A percentile compares a stretch with the other conserved stretches of the same genome.
Evolutionary conservation across 2,329 filamentous ascomycete genomes (phyloP).

Genomic region (Claviceps purpurea): DNA sequence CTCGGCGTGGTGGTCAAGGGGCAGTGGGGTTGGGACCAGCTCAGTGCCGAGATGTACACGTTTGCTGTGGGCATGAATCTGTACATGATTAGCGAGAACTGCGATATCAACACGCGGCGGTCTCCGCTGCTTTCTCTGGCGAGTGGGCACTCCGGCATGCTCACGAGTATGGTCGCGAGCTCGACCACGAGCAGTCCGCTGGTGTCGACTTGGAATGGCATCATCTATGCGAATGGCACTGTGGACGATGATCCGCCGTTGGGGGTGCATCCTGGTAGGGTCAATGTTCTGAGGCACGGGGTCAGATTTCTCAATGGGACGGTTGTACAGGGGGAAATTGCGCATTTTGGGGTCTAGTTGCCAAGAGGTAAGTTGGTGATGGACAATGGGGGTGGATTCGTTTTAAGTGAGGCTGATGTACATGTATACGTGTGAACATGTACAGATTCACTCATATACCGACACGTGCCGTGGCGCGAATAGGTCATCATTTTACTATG

Average conservation of each 20-base stretch:
- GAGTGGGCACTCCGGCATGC: fast-evolving
- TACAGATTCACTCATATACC: too few relatives aligned
- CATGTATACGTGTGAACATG: too few relatives aligned
- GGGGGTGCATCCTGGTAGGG: conserved; percentile 10
- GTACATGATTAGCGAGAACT: conserved; percentile 22
- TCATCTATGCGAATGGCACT: conserved; percentile 20
- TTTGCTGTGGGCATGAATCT: conserved; percentile 16
- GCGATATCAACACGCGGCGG: conserved; percentile 10
- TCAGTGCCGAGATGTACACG: conserved; percentile 19
- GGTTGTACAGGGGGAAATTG: conserved; percentile 1
- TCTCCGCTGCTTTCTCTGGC: conserved; percentile 12
- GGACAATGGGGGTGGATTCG: too few relatives aligned
- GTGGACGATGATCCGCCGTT: conserved; percentile 12
- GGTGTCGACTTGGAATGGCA: conserved; percentile 13
- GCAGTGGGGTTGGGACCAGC: conserved; percentile 13
- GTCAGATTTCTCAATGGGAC: conserved; percentile 15
- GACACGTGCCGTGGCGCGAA: too few relatives aligned
- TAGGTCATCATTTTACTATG: too few relatives aligned
- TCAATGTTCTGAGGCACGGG: conserved; percentile 12
- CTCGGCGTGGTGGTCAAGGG: conserved; percentile 16
- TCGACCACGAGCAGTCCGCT: background rate
- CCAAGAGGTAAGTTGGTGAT: too few relatives aligned
- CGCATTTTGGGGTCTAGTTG: background rate
- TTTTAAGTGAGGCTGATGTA: too few relatives aligned
- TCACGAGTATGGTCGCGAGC: background rate